phyloP scores from a whole-genome alignment of 805 yeast species.

The fission yeast (Schizosaccharomyces pombe) region ASM294v3 CU329670.1:1185001-1185500 shows the following conservation, averaged over 20 bases:
- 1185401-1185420: too few species aligned
- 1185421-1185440: too few species aligned
- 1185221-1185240: neutral
- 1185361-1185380: too few species aligned
- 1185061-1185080: conserved; percentile 81
- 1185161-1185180: conserved; percentile 95
- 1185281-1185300: conserved; percentile 2
- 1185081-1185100: conserved; percentile 89
- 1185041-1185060: conserved; percentile 97
- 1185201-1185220: neutral
- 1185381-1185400: too few species aligned
- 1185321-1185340: too few species aligned
- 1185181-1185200: conserved; percentile 65
- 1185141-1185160: conserved; percentile 71
- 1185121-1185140: conserved; percentile 83
- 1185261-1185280: conserved; percentile 2
- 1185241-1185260: conserved; percentile 1
- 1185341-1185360: too few species aligned
- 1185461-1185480: too few species aligned
- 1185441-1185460: too few species aligned
- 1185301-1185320: conserved; percentile 3
- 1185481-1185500: neutral
- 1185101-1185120: conserved; percentile 98
- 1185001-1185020: conserved; percentile 74
- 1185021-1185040: conserved; percentile 91